A percentile compares a stretch with the other conserved stretches of the same genome.
These are phyloP conservation scores for Boletales sp. DNA, from an alignment of 768 basidiomycete species.

Conservation along the genomic window DNA sequence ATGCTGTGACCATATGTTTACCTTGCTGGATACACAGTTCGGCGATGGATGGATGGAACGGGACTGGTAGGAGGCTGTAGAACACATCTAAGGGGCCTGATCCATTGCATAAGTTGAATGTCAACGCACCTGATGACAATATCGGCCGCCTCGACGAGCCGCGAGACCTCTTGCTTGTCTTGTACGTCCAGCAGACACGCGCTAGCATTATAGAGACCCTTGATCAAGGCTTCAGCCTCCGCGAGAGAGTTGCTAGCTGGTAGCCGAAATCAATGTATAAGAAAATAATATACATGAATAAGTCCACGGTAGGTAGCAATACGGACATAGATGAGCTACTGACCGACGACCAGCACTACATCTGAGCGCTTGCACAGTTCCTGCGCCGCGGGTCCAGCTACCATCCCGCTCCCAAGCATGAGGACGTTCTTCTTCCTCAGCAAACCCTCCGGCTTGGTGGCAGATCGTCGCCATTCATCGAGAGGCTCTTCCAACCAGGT, in stretches of 20 bases:
- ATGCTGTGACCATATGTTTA: conserved; percentile 87
- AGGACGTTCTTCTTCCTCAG: conserved; percentile 61
- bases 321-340: conserved; percentile 27
- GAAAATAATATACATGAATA: conserved; percentile 9
- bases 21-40: conserved; percentile 62
- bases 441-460: conserved; percentile 1
- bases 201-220: conserved; percentile 46
- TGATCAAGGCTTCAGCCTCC: conserved; percentile 51
- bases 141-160: conserved; percentile 62
- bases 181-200: conserved; percentile 59
- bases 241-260: conserved; percentile 68
- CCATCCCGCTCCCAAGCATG: conserved; percentile 93
- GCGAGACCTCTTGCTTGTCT: conserved; percentile 42
- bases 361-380: conserved; percentile 61
- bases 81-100: neutral
- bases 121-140: conserved; percentile 74
- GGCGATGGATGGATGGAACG: conserved; percentile 70
- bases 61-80: conserved; percentile 74
- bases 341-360: conserved; percentile 74
- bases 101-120: neutral
- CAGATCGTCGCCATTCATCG: conserved; percentile 35
- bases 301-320: conserved; percentile 11
- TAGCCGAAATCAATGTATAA: neutral
- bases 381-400: conserved; percentile 84
- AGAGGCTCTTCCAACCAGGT: conserved; percentile 57